Percentiles rank a stretch among this genome's conserved stretches.
Evolutionary conservation across 2,329 filamentous ascomycete species (phyloP).

Genomic region (Metarhizium robertsii): DNA sequence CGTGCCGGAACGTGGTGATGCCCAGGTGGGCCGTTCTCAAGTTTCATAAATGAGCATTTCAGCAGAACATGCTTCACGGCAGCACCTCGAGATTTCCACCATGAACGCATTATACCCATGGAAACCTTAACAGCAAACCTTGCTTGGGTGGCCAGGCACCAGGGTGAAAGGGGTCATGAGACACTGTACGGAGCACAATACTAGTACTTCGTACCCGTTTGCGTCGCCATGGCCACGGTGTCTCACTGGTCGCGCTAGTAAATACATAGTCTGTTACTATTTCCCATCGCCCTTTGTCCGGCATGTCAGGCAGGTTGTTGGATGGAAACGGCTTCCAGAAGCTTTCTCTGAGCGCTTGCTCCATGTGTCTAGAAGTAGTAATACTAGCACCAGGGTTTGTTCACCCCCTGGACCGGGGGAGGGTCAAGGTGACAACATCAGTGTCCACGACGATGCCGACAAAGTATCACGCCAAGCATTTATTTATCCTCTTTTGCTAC

Average conservation of each 20-base stretch:
- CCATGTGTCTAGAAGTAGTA: background rate
- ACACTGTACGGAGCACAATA: background rate
- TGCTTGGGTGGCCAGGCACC: background rate
- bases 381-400: too few species aligned
- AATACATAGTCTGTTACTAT: background rate
- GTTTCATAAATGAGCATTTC: background rate
- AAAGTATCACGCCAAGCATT: background rate
- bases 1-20: too few species aligned
- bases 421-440: too few species aligned
- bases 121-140: too few species aligned
- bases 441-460: too few species aligned
- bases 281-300: background rate
- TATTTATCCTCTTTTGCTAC: conserved; percentile 22
- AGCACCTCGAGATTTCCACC: too few species aligned
- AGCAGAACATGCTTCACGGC: background rate
- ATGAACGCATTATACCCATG: too few species aligned
- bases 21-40: background rate
- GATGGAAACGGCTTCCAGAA: background rate
- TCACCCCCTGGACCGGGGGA: too few species aligned
- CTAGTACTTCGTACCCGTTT: background rate
- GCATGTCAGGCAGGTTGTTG: background rate
- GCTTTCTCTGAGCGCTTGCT: background rate
- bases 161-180: background rate
- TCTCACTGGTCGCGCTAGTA: background rate
- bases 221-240: conserved; percentile 3